Evolutionary conservation across 768 basidiomycete genomes (phyloP), one percentile per base, ranked within the genome.

Genomic region (Cyclocybe cylindracea): DNA sequence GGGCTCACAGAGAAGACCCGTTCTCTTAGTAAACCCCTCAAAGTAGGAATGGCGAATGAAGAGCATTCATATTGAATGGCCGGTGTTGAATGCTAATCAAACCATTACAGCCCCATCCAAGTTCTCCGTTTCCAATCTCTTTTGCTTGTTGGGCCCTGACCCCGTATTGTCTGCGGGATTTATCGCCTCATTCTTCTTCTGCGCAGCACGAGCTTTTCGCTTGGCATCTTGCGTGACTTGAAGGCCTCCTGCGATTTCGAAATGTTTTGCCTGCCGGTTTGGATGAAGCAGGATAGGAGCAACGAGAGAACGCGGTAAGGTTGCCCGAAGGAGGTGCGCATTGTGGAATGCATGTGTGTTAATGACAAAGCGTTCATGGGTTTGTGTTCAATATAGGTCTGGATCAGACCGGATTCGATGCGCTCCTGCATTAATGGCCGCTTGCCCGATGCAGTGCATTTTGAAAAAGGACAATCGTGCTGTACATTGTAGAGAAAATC

Each of bases 341-440:
- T 61, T 61, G 45, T 61, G 60, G 29, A 61, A 58, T 29, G 54
- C 56, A 40, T 61, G 60, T 10, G 49, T 58, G 24, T 61, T 61
- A 38, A 61, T 46, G 11, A 61, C 8, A 40, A 36, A 61, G 10
- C 40, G 48, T 13, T 58, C 51, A 56, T 10, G 1, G 47, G 48
- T 18, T 50, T 51, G 46, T 60, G 58, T 50, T 57, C 43, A 42
- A 60, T 46, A 44, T n/a, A 57, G 2, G 14, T 18, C 39, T 51
- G 40, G 11, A 16, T 18, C 11, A 44, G 6, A 32, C 38, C 42
- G 7, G 53, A 47, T 42, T 51, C 49, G 7, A 51, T 36, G 32
- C 49, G 44, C 34, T 58, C 57, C 32, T 58, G 57, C 10, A 53
- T 53, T 2, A 60, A 11, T 3, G 24, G 33, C 38, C 45, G 32